Evolutionary conservation across 2,329 filamentous ascomycete species (phyloP).

Genomic region (Ascochyta lentis): DNA sequence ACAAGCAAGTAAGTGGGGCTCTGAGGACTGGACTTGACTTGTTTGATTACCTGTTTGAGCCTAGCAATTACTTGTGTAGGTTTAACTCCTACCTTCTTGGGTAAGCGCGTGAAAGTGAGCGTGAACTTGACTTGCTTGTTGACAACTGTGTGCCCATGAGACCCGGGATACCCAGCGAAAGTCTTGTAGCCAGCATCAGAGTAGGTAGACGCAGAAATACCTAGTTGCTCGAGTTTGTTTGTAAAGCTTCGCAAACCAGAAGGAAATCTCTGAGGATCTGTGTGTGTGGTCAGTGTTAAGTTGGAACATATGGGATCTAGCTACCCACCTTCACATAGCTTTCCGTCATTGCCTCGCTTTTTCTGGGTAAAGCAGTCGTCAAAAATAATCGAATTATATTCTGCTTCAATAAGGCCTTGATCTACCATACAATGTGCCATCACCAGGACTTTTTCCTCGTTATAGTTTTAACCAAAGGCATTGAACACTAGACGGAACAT

Average conservation of each 20-base stretch:
- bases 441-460: constrained; percentile 9
- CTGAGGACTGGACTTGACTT: too few species aligned
- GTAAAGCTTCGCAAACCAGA: constrained; percentile 15
- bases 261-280: constrained; percentile 14
- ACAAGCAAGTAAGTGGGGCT: too few species aligned
- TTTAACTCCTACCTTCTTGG: too few species aligned
- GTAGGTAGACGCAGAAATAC: constrained; percentile 48
- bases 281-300: background rate
- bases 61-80: too few species aligned
- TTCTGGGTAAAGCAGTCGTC: constrained; percentile 20
- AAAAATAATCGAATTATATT: constrained; percentile 19
- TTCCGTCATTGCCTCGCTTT: constrained; percentile 7
- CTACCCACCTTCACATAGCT: constrained; percentile 7
- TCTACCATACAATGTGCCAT: constrained; percentile 14
- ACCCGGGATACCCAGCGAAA: constrained; percentile 64
- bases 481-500: constrained; percentile 3
- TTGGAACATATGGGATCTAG: background rate
- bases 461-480: constrained; percentile 13
- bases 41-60: too few species aligned
- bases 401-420: constrained; percentile 15
- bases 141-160: constrained; percentile 33
- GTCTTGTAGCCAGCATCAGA: constrained; percentile 58
- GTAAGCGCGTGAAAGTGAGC: too few species aligned
- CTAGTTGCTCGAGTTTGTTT: constrained; percentile 9
- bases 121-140: too few species aligned